A percentile compares a stretch with the other conserved stretches of the same genome.
phyloP scores from a whole-genome alignment of 768 basidiomycete genomes.

The Lactarius tabidus region DNA sequence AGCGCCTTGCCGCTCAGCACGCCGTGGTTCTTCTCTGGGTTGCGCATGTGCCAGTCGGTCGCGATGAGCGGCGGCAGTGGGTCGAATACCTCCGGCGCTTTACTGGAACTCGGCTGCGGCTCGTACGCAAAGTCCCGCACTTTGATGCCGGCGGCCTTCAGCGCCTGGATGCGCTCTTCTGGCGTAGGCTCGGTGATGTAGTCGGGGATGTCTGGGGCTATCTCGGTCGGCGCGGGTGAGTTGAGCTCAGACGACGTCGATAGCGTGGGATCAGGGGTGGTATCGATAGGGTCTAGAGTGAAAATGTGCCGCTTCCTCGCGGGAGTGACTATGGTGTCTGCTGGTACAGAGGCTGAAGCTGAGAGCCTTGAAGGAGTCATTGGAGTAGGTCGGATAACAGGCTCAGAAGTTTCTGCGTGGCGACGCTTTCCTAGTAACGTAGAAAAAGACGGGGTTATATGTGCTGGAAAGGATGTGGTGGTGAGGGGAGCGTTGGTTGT shows the following conservation, averaged over 20 bases:
- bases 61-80: conserved; percentile 28
- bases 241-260: conserved; percentile 9
- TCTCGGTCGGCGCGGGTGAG: conserved; percentile 32
- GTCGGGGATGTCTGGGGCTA: conserved; percentile 25
- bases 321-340: background rate
- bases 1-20: conserved; percentile 27
- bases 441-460: background rate
- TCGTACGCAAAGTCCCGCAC: conserved; percentile 34
- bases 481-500: background rate
- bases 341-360: background rate
- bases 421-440: conserved; percentile 9
- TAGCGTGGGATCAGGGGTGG: background rate
- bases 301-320: background rate
- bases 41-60: conserved; percentile 33
- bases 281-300: conserved; percentile 1
- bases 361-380: background rate
- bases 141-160: conserved; percentile 31
- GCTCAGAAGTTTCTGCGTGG: background rate
- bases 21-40: conserved; percentile 9
- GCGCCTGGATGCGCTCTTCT: conserved; percentile 9
- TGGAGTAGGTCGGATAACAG: background rate
- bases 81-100: conserved; percentile 29
- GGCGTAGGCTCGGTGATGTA: conserved; percentile 14
- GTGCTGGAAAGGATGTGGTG: background rate
- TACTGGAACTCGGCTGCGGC: conserved; percentile 7